These are phyloP conservation scores for Endothia cerciana DNA, from an alignment of 2,329 filamentous ascomycete genomes.

Conservation along the genomic window DNA sequence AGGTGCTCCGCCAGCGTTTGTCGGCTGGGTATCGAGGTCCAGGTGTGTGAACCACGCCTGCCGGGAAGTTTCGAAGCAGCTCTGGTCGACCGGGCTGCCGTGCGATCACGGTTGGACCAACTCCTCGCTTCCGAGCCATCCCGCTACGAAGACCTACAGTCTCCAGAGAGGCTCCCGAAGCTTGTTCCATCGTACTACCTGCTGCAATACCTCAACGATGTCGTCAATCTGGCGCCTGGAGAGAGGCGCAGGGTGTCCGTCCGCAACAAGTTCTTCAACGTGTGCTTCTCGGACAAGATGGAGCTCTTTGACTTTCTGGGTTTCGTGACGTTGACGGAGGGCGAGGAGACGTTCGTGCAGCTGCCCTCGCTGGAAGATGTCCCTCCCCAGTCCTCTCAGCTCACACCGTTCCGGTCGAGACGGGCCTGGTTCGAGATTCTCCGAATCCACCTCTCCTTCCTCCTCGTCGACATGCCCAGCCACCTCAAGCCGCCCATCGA, in stretches of 20 bases:
- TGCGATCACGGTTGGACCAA: conserved; percentile 43
- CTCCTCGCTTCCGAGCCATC: conserved; percentile 49
- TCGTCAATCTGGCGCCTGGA: conserved; percentile 16
- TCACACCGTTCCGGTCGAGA: conserved; percentile 14
- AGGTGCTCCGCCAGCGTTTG: conserved; percentile 48
- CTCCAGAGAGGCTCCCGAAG: conserved; percentile 31
- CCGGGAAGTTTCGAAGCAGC: conserved; percentile 45
- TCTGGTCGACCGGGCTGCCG: conserved; percentile 51
- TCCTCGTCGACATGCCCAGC: conserved; percentile 20
- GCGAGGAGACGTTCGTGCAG: conserved; percentile 21
- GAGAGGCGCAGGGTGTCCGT: conserved; percentile 23
- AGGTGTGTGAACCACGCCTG: conserved; percentile 56
- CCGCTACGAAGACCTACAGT: conserved; percentile 49
- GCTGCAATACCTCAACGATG: conserved; percentile 27
- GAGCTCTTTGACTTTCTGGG: conserved; percentile 20
- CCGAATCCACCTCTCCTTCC: conserved; percentile 25
- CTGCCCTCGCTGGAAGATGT: conserved; percentile 21
- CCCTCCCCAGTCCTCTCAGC: background rate
- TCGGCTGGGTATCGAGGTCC: conserved; percentile 48
- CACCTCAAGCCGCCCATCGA: conserved; percentile 18
- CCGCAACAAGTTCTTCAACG: conserved; percentile 28
- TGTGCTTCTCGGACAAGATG: conserved; percentile 25
- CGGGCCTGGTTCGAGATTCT: conserved; percentile 27
- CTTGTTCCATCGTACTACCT: conserved; percentile 27
- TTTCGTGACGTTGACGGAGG: conserved; percentile 15